Percentiles rank a stretch among this genome's conserved stretches.
These are phyloP conservation scores for Boletus reticulatus DNA, from an alignment of 768 basidiomycete genomes.

Conservation along the genomic window DNA sequence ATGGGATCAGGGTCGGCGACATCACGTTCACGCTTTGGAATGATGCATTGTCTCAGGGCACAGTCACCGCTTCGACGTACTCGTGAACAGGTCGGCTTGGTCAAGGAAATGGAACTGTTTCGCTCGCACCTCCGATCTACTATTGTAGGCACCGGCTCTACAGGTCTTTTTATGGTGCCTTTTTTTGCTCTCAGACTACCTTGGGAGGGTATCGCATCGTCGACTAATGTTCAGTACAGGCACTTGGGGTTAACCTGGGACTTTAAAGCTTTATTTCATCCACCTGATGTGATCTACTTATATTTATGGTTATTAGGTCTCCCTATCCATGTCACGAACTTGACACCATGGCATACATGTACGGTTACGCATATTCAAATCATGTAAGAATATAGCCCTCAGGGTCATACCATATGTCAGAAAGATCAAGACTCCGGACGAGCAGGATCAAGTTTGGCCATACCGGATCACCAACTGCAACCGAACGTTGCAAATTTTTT, in stretches of 20 bases:
- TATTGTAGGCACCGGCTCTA: too few species aligned
- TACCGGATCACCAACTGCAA: not conserved
- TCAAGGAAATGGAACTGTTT: too few species aligned
- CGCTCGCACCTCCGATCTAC: too few species aligned
- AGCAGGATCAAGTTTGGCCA: not conserved
- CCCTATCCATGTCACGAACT: not conserved
- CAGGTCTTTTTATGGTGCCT: too few species aligned
- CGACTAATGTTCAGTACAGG: too few species aligned
- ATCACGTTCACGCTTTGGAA: conserved; percentile 19
- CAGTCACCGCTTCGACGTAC: not conserved
- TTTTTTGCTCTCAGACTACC: too few species aligned
- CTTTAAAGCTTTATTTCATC: too few species aligned
- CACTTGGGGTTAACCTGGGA: too few species aligned
- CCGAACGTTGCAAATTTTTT: not conserved
- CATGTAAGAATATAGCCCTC: too few species aligned
- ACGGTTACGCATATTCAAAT: not conserved
- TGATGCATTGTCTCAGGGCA: not conserved
- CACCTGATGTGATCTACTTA: not conserved
- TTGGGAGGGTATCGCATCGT: too few species aligned
- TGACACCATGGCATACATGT: not conserved
- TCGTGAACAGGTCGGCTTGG: not conserved
- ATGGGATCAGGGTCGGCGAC: conserved; percentile 18
- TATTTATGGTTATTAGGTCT: not conserved
- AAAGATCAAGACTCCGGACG: not conserved
- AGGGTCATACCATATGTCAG: too few species aligned